Conservation (phyloP, 73 alveolate genomes). For the Paramecium octaurelia region DNA sequence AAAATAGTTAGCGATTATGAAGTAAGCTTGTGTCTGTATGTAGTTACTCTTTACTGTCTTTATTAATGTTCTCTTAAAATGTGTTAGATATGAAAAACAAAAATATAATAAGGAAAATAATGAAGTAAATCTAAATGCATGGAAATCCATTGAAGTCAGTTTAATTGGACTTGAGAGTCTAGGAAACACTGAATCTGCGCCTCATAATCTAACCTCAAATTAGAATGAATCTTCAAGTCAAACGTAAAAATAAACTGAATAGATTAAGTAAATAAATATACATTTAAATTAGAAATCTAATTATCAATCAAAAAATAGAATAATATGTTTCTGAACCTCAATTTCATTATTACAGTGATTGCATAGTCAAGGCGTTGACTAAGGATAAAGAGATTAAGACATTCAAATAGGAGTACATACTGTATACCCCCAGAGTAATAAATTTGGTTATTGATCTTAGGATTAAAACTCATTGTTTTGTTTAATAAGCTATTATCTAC, state of each 20-base stretch:
- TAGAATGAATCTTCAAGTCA: background rate
- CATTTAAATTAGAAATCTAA: background rate
- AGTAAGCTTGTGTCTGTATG: background rate
- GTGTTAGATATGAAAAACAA: background rate
- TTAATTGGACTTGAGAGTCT: background rate
- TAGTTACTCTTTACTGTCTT: background rate
- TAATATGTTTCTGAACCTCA: background rate
- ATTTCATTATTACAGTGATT: constrained; percentile 22
- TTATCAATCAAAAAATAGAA: background rate
- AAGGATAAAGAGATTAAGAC: background rate
- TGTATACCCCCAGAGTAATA: background rate
- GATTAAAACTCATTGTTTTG: background rate
- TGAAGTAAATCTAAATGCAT: background rate
- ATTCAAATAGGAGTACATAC: background rate
- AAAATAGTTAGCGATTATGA: background rate
- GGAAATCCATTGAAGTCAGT: background rate
- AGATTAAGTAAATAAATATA: background rate
- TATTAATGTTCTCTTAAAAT: background rate
- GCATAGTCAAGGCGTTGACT: background rate
- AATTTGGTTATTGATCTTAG: background rate
- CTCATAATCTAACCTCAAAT: background rate
- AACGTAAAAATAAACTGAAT: background rate
- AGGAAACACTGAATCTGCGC: background rate
- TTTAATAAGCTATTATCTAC: background rate
- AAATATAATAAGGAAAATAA: background rate